Evolutionary conservation across 2,329 filamentous ascomycete genomes (phyloP).

Genomic region (Pestalotiopsis sp.): DNA sequence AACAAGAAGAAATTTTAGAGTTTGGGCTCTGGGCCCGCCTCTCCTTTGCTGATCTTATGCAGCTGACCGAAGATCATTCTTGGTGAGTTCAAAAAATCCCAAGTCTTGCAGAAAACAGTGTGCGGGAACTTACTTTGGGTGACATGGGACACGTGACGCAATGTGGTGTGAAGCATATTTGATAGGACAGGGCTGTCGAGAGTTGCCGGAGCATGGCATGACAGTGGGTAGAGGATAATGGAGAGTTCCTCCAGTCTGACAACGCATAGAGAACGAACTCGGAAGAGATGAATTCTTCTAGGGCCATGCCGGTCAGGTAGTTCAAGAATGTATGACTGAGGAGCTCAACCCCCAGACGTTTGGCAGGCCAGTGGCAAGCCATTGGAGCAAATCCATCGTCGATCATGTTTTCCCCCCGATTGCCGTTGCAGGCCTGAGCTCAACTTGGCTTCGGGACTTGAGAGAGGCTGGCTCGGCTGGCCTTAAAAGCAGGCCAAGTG

Average conservation of each 20-base stretch:
- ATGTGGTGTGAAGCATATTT: neutral
- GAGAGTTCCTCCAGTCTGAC: neutral
- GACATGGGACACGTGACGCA: neutral
- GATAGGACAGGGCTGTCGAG: neutral
- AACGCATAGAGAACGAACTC: neutral
- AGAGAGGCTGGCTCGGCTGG: neutral
- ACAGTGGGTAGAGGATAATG: neutral
- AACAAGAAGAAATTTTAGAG: neutral
- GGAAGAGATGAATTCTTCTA: neutral
- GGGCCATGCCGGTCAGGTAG: neutral
- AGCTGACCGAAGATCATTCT: neutral
- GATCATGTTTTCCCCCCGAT: neutral
- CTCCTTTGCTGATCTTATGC: neutral
- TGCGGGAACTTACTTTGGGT: neutral
- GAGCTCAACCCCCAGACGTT: neutral
- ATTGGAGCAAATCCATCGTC: neutral
- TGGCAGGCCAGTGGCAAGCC: neutral
- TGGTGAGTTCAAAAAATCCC: neutral
- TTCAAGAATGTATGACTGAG: neutral
- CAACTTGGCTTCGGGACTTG: neutral
- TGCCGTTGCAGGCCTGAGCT: neutral
- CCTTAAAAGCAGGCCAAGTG: conserved; percentile 1
- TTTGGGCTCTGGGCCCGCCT: neutral
- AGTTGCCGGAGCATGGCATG: neutral
- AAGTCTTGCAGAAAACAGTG: neutral